Base-by-base conservation (phyloP, 192 early-diverging fungal species). In the Linnemannia elongata region DNA sequence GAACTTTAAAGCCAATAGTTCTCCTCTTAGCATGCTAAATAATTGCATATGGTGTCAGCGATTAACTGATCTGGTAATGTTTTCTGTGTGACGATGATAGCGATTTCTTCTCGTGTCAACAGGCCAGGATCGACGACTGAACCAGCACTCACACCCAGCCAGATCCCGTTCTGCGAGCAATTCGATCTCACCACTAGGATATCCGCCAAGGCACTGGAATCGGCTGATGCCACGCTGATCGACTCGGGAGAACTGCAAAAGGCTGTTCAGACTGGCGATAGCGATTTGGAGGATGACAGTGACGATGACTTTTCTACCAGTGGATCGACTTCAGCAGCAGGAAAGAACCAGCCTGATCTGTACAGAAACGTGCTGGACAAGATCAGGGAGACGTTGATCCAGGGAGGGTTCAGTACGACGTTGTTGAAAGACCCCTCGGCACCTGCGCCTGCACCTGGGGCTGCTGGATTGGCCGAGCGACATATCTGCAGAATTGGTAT, bases 101-200 rank as follows among this genome's bases (percentile, higher is more conserved):
- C 72, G 39, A 81, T 82, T 49, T 87, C 79, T 12, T 79, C 80
- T 22, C 69, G 79, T 27, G 80, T 82, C 42, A 75, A 70, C 55
- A 77, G 75, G 38, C 75, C 38, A 42, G 57, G 27, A 27, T 49
- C 49, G 4, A 57, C 68, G 6, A n/a, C 44, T 3, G 70, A 78
- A n/a, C 24, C 57, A 60, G 38, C 42, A 69, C 78, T 42, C 71
- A 63, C 74, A 0, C 74, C 88, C 0, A 76, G 45, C 49, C 90
- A 90, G 49, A 74, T 85, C 20, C 92, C 94, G 12, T 98, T 94
- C 82, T 97, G 96, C 79, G 92, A 95, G 76, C 91, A 88, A 18
- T 99, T 97, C 90, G 97, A 99, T 83, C 89, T 99, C 18, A 96
- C 97, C 15, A 94, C 95, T 66, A 89, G 91, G 30, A 96, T 97